phyloP scores from a whole-genome alignment of 352 stramenopile genomes.

The Pythium apleroticum region DNA sequence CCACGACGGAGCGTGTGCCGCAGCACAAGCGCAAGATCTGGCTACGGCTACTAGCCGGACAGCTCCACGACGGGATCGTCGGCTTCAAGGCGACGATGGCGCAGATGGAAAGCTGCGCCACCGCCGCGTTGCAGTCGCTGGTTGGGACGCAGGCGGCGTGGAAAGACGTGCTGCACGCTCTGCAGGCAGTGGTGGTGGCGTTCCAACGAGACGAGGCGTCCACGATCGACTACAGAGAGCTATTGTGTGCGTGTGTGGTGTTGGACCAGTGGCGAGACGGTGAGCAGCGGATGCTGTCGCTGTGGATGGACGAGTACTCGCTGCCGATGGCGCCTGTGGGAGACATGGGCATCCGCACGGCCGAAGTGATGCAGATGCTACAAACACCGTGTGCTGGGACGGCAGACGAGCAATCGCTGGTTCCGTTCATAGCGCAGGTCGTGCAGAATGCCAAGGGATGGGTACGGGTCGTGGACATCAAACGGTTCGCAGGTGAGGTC shows the following conservation, averaged over 20 bases:
- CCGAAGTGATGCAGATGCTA: slow-evolving; percentile 34
- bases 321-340: slow-evolving; percentile 13
- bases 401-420: slow-evolving; percentile 40
- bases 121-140: slow-evolving; percentile 28
- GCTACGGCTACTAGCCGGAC: slow-evolving; percentile 17
- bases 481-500: slow-evolving; percentile 29
- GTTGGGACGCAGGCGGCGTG: slow-evolving; percentile 6
- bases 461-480: slow-evolving; percentile 20
- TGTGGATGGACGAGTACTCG: slow-evolving; percentile 63
- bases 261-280: slow-evolving; percentile 54
- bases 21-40: slow-evolving; percentile 20
- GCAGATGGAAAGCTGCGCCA: slow-evolving; percentile 45
- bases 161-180: slow-evolving; percentile 20
- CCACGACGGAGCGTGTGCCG: slow-evolving; percentile 29
- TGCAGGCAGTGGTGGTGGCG: slow-evolving; percentile 33
- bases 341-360: slow-evolving; percentile 29
- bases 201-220: slow-evolving; percentile 31
- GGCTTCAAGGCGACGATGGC: slow-evolving; percentile 19
- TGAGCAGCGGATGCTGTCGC: slow-evolving; percentile 39
- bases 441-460: slow-evolving; percentile 4
- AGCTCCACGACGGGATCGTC: slow-evolving; percentile 22
- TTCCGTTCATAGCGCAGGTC: slow-evolving; percentile 34
- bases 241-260: slow-evolving; percentile 47
- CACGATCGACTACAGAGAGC: slow-evolving; percentile 42
- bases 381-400: slow-evolving; percentile 37